Evolutionary conservation across 83 land plant genomes (phyloP), one percentile per base, ranked within the genome.

Genomic region (Diphasiastrum complanatum): DNA sequence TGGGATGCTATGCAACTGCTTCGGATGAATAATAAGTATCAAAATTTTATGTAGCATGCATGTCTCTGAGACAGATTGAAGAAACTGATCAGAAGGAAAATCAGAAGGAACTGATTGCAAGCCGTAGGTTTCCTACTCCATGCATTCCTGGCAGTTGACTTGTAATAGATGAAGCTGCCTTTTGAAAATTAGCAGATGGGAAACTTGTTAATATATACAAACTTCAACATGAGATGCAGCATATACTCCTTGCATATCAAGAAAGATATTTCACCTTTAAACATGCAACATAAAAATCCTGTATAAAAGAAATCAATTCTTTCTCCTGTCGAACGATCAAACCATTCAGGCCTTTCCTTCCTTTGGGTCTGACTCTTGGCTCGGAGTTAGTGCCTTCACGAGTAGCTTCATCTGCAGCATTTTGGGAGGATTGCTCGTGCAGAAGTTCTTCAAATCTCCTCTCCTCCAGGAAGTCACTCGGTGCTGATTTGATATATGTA

Each of bases 321-420:
- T 73, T 77, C 47, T 77, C 77, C 38, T 77, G 80, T 41, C 58
- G 70, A 18, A 77, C 77, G 22, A 72, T 2, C 24, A 77, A 64
- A 24, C 77, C 80, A 29, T 77, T 77, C 80, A 77, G 72, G 32
- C 80, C 80, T 35, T 63, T 77, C 61, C 80, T 72, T 8, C 80
- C 80, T 34, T 68, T 72, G 2, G 66, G 60, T 22, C 80, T 52
- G 1, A 54, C 24, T 12, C 37, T 30, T 10, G 63, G 36, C 33
- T 46, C 77, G 16, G 80, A 67, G 35, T 63, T 72, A 19, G 71
- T 61, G 33, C 80, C 80, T 48, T 77, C 80, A 53, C 72, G 67
- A 3, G 67, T 63, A 45, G 80, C 80, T n/a, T 77, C 64, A 27
- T 77, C 80, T 23, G 76, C 79, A 60, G 52, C 70, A 10, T 48